A percentile compares a stretch with the other conserved stretches of the same genome.
phyloP scores from a whole-genome alignment of 208 protist species.

The Jaenimonas drosophilae region DNA sequence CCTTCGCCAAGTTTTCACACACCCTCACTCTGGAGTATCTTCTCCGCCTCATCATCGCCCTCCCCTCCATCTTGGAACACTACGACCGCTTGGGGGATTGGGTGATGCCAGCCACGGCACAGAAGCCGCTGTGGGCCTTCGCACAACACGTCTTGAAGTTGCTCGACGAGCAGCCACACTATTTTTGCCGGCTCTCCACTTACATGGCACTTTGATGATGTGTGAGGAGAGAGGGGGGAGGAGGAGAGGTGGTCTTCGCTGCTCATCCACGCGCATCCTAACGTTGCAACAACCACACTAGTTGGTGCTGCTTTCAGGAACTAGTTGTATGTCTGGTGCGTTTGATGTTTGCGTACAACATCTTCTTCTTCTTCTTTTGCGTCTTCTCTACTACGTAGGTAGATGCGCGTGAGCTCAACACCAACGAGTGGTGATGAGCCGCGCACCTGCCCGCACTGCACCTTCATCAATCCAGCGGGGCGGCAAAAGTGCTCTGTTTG shows the following conservation, averaged over 20 bases:
- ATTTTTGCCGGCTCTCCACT: constrained; percentile 19
- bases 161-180: constrained; percentile 15
- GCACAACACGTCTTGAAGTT: constrained; percentile 42
- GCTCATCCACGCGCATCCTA: background rate
- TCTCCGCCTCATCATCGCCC: constrained; percentile 56
- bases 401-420: no score
- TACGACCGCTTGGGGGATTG: constrained; percentile 72
- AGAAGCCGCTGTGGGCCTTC: constrained; percentile 53
- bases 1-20: constrained; percentile 27
- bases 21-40: constrained; percentile 76
- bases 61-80: constrained; percentile 66
- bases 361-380: no score
- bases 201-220: constrained; percentile 51
- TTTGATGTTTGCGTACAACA: background rate
- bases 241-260: no score
- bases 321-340: background rate
- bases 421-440: no score
- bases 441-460: constrained; percentile 63
- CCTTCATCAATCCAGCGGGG: constrained; percentile 33
- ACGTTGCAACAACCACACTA: no score
- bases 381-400: no score
- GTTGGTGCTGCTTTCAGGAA: no score
- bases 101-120: constrained; percentile 37
- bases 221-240: background rate
- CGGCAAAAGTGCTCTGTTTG: constrained; percentile 49